Conservation (phyloP, 805 yeast species). For the Ogataea haglerorum region DNA sequence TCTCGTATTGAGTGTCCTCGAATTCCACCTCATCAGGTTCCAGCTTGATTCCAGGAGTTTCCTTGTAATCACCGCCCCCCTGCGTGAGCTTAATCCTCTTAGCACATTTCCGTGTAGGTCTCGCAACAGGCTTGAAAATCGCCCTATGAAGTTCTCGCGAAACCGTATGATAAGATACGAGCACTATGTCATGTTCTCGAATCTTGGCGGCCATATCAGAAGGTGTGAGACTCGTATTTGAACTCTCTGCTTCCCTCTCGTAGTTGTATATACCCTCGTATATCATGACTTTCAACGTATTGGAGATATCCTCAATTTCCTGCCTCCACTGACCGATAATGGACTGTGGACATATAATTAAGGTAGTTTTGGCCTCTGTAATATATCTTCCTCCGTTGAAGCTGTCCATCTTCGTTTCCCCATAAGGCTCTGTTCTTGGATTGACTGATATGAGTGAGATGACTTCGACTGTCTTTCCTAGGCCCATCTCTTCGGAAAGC, state of each 20-base stretch:
- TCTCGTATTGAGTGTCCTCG: conserved; percentile 22
- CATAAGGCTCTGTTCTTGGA: conserved; percentile 40
- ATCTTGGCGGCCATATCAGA: conserved; percentile 49
- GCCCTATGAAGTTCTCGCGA: conserved; percentile 80
- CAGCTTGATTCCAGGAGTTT: conserved; percentile 1
- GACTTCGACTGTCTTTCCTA: conserved; percentile 91
- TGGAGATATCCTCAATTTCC: conserved; percentile 61
- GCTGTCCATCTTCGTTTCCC: conserved; percentile 32
- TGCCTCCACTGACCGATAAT: conserved; percentile 83
- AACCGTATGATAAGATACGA: conserved; percentile 72
- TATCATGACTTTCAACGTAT: conserved; percentile 54
- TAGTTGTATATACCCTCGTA: conserved; percentile 54
- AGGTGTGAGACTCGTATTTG: conserved; percentile 23
- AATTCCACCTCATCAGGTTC: conserved; percentile 23
- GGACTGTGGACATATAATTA: conserved; percentile 83
- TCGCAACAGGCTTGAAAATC: conserved; percentile 55
- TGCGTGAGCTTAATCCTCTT: conserved; percentile 22
- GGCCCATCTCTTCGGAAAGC: conserved; percentile 94
- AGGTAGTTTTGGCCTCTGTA: conserved; percentile 59
- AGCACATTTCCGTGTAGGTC: conserved; percentile 42
- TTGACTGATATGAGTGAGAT: conserved; percentile 62
- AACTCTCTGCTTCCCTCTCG: conserved; percentile 33
- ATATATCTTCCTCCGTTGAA: conserved; percentile 44
- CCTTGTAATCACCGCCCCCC: conserved; percentile 1
- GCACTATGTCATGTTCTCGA: conserved; percentile 66